Percentiles rank a stretch among this genome's conserved stretches.
These are phyloP conservation scores for Penicillium hesseltinei DNA, from an alignment of 2,329 filamentous ascomycete species.

Conservation along the genomic window DNA sequence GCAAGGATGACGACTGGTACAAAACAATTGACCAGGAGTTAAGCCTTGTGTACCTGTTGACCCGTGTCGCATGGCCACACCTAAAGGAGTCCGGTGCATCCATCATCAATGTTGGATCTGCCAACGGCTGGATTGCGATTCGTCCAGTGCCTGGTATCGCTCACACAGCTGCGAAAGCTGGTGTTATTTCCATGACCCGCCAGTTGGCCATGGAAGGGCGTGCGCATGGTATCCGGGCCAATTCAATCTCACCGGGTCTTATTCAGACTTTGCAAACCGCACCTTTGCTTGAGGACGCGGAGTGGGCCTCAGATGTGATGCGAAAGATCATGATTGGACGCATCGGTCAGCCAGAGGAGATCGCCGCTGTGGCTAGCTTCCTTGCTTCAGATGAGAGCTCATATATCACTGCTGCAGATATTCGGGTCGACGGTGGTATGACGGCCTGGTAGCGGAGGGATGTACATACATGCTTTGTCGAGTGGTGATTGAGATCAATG, in stretches of 20 bases:
- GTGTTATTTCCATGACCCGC: conserved; percentile 7
- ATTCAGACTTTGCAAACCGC: not conserved
- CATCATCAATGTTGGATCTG: conserved; percentile 2
- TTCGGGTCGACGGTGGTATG: conserved; percentile 7
- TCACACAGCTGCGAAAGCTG: conserved; percentile 5
- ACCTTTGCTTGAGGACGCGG: not conserved
- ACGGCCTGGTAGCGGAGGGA: not conserved
- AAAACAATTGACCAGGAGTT: conserved; percentile 3
- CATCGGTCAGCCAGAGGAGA: not conserved
- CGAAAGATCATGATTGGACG: not conserved
- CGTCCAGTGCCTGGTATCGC: not conserved
- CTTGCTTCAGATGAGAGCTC: conserved; percentile 5
- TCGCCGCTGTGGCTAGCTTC: conserved; percentile 3
- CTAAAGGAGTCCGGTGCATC: conserved; percentile 1
- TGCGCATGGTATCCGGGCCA: conserved; percentile 1
- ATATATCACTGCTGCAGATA: conserved; percentile 5
- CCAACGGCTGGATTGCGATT: not conserved
- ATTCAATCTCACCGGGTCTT: conserved; percentile 1
- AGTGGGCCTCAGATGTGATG: not conserved
- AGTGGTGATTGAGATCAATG: not conserved
- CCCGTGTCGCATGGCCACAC: not conserved
- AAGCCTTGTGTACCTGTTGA: not conserved
- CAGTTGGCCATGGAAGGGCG: conserved; percentile 6
- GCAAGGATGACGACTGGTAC: conserved; percentile 2
- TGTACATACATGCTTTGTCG: not conserved